These are phyloP conservation scores for Sporisorium scitamineum DNA, from an alignment of 1,284 basidiomycete species.

Conservation along the genomic window DNA sequence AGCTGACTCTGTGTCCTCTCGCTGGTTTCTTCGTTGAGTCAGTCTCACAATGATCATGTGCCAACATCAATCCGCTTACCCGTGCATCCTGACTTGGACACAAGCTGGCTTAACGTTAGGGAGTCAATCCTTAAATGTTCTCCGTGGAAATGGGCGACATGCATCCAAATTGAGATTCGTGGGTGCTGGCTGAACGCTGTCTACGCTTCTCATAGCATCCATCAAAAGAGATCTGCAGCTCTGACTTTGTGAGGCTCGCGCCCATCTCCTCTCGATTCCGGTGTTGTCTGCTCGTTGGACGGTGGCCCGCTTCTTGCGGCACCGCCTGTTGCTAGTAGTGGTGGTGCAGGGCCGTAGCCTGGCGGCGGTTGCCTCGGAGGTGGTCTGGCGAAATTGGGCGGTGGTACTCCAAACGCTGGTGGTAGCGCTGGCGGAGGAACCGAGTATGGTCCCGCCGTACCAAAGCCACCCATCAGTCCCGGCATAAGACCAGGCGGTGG, in stretches of 20 bases:
- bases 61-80: too few species aligned
- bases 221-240: slow-evolving; percentile 51
- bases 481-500: slow-evolving; percentile 42
- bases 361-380: slow-evolving; percentile 37
- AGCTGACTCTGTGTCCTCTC: not conserved
- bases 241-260: slow-evolving; percentile 28
- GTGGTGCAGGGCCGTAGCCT: slow-evolving; percentile 24
- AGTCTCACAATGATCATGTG: too few species aligned
- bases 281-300: slow-evolving; percentile 11
- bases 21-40: too few species aligned
- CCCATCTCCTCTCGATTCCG: slow-evolving; percentile 15
- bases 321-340: slow-evolving; percentile 3
- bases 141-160: not conserved
- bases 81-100: too few species aligned
- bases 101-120: too few species aligned
- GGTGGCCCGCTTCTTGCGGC: slow-evolving; percentile 5
- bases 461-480: slow-evolving; percentile 15
- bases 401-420: slow-evolving; percentile 20
- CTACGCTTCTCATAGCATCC: not conserved
- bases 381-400: slow-evolving; percentile 37
- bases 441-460: slow-evolving; percentile 34
- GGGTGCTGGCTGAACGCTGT: not conserved
- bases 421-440: slow-evolving; percentile 37
- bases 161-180: not conserved
- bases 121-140: too few species aligned